These are phyloP conservation scores for Rubroshorea leprosula DNA, from an alignment of 345 rosid species.

Conservation along the genomic window DNA sequence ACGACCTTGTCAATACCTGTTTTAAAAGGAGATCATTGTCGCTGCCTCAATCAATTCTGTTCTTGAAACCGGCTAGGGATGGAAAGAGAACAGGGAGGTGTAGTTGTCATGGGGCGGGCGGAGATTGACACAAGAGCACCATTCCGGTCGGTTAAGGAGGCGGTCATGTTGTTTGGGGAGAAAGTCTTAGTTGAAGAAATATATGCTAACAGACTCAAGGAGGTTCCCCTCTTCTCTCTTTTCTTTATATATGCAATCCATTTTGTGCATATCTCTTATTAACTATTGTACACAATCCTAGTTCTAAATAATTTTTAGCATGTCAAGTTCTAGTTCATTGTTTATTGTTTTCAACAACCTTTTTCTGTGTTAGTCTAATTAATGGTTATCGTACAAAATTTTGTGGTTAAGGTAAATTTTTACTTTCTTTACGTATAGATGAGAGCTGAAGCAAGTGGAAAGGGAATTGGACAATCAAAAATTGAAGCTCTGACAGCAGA, in stretches of 20 bases:
- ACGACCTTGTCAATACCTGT: slow-evolving; percentile 3
- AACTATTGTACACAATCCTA: no score
- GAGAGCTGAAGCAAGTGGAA: slow-evolving; percentile 15
- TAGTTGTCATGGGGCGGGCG: slow-evolving; percentile 32
- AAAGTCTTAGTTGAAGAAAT: slow-evolving; percentile 56
- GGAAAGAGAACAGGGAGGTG: slow-evolving; percentile 9
- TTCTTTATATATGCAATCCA: no score
- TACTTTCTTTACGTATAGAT: no score
- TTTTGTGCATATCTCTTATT: no score
- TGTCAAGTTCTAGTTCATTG: no score
- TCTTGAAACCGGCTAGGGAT: no score
- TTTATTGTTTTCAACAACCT: no score
- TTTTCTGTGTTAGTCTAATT: no score
- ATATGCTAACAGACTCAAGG: slow-evolving; percentile 40
- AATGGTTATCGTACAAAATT: no score
- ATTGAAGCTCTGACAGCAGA: slow-evolving; percentile 32
- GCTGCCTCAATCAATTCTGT: not conserved
- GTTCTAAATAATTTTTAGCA: no score
- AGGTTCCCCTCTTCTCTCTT: no score
- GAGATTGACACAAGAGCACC: slow-evolving; percentile 79
- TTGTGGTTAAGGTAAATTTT: no score
- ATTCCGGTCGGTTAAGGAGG: slow-evolving; percentile 74
- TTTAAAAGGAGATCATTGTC: slow-evolving; percentile 5
- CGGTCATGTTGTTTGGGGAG: slow-evolving; percentile 62
- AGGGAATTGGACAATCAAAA: slow-evolving; percentile 21